phyloP scores from a whole-genome alignment of 805 yeast genomes.

The Torulaspora quercuum region DNA sequence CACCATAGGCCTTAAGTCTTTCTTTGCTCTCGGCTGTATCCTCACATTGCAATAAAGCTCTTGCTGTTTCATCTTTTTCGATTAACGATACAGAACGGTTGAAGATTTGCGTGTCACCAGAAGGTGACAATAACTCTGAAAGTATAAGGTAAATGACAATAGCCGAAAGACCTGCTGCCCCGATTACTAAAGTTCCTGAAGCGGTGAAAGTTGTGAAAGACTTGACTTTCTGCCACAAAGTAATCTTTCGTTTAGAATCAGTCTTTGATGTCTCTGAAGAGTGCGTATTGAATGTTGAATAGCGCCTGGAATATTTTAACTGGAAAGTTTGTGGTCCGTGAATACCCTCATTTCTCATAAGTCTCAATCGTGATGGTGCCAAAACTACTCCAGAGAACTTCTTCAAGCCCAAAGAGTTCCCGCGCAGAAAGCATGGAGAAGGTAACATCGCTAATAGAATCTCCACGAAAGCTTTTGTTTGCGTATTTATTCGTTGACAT shows the following conservation, averaged over 20 bases:
- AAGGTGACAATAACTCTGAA: conserved; percentile 79
- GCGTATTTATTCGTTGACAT: no score
- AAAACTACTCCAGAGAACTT: background rate
- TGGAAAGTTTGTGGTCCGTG: background rate
- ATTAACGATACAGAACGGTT: conserved; percentile 78
- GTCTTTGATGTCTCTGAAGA: conserved; percentile 5
- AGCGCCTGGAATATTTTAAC: background rate
- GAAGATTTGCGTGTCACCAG: conserved; percentile 88
- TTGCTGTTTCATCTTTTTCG: conserved; percentile 62
- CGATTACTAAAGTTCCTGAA: conserved; percentile 60
- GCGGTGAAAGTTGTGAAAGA: conserved; percentile 59
- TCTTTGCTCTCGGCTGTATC: conserved; percentile 42
- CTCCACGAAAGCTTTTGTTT: no score
- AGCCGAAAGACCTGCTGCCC: conserved; percentile 65
- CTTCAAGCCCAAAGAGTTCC: background rate
- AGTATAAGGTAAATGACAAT: conserved; percentile 69
- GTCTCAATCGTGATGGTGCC: background rate
- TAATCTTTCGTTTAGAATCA: conserved; percentile 32
- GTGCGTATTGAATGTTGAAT: conserved; percentile 17
- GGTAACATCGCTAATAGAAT: conserved; percentile 1
- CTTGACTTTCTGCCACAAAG: conserved; percentile 46
- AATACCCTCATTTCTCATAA: no score
- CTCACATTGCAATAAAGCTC: conserved; percentile 51
- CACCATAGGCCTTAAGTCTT: conserved; percentile 82
- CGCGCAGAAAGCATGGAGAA: background rate